Base-by-base conservation (phyloP, 2,329 filamentous ascomycete genomes). In the Talaromyces funiculosus region DNA sequence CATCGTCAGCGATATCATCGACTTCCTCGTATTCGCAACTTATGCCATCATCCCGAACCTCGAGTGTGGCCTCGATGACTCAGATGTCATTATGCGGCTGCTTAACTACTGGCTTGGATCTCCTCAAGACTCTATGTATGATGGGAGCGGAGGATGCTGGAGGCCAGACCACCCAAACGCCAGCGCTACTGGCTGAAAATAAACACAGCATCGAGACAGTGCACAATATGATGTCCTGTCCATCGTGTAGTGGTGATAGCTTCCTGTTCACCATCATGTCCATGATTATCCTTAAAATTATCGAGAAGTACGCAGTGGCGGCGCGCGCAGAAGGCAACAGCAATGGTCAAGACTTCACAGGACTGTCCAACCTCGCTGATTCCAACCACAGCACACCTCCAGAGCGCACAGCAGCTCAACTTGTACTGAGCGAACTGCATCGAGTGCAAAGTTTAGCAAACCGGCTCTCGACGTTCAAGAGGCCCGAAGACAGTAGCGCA, bases 361-460 rank as follows among this genome's bases (percentile, higher is more conserved):
- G 37, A 38, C 35, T 38, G 37, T 16, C 33, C 33, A 35, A 14
- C 16, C 33, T 38, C 16, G 8, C 37, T 12, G 37, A 38, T 16
- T 10, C 18, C 16, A 26, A 14, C 20, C 24, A 47, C 16, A 47
- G 24, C 43, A 47, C 14, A 10, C 43, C 12, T 14, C 43, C 42
- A 16, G 18, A 37, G 24, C 53, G 53, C n/a, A 55, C 38, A 31
- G 31, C 53, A 9, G 68, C 69, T 9, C 72, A 75, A 66, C 64
- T 72, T 10, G 67, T 76, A 7, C 68, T 76, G 14, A 64, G 68
- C 42, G 71, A 76, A 61, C 64, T 76, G 43, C 71, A 75, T 62
- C 70, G 69, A 42, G 72, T 71, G 7, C 72, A 71, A 60, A 62
- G 66, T 16, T 60, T 75, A 5, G 64, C 74, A 1, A 69, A 70